Evolutionary conservation across 805 yeast genomes (phyloP), one percentile per base, ranked within the genome.

Genomic region (Spathaspora passalidarum): DNA sequence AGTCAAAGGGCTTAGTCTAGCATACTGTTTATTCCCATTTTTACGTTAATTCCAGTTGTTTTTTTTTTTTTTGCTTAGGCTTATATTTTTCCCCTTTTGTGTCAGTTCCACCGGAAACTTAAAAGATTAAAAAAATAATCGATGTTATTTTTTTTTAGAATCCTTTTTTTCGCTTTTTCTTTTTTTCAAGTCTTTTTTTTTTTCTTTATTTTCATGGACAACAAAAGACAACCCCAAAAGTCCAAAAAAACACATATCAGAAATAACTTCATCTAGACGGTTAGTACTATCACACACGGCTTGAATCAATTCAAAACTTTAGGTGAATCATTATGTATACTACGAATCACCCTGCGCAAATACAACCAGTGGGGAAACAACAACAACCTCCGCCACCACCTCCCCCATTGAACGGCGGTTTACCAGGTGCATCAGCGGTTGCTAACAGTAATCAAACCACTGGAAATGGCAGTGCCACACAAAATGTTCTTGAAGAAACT

Each of bases 401-500:
- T n/a, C 44, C 37, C n/a, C 42, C 42, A 21, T 36, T 43, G 17
- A 42, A 48, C 38, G 49, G 44, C 9, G 29, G 41, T 11, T 43
- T 47, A 23, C 47, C 35, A 10, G n/a, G 14, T 3, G 16, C 34
- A 4, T 10, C 43, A 40, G 17, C 45, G 20, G 29, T 45, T 16
- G 22, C 48, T 16, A 38, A 38, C 22, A 23, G 37, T 19, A 23
- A 41, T 35, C 29, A 44, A 22, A 6, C 49, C 19, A 17, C 51
- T 32, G 32, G 43, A 40, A 19, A 17, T 17, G 32, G 29, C 42
- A 13, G 32, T 36, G 50, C 44, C 22, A 40, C 56, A 32, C 38
- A 49, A 5, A 54, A 48, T 23, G 48, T 61, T 21, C 53, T 68
- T 29, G 45, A 64, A 50, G 69, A 77, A 61, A 82, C 88, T 42